Evolutionary conservation across 2,329 filamentous ascomycete species (phyloP).

Genomic region (Monosporascus sp.): DNA sequence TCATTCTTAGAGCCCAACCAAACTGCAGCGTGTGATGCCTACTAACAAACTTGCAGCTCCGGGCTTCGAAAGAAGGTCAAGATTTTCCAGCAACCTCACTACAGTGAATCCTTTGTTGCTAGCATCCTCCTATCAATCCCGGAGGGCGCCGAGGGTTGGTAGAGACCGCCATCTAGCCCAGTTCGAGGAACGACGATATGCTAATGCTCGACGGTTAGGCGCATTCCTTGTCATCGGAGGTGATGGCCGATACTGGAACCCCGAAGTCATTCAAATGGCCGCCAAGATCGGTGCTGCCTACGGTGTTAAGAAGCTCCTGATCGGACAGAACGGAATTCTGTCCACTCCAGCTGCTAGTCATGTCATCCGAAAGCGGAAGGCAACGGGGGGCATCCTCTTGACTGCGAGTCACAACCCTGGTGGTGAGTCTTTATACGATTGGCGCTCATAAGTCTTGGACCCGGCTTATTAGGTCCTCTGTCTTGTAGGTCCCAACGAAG

Average conservation of each 20-base stretch:
- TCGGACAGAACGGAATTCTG: constrained; percentile 93
- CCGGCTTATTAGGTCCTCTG: constrained; percentile 3
- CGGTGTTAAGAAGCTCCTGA: constrained; percentile 96
- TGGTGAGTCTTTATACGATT: constrained; percentile 50
- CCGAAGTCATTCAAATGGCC: constrained; percentile 92
- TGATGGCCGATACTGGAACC: constrained; percentile 96
- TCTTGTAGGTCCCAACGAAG: constrained; percentile 71
- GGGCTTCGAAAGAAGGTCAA: constrained; percentile 98
- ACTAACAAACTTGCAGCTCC: constrained; percentile 54
- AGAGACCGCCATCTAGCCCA: not conserved
- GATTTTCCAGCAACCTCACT: constrained; percentile 91
- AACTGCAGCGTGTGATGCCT: not conserved
- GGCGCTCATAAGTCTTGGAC: not conserved
- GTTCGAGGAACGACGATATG: not conserved
- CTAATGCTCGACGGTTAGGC: constrained; percentile 29
- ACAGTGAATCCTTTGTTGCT: constrained; percentile 92
- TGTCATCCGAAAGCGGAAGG: constrained; percentile 88
- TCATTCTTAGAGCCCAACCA: not conserved
- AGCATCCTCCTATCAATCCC: constrained; percentile 95
- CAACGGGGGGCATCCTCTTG: constrained; percentile 92
- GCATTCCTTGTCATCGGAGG: constrained; percentile 94
- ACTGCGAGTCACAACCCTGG: constrained; percentile 98
- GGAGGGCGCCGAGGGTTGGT: constrained; percentile 74
- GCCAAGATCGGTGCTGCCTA: constrained; percentile 96
- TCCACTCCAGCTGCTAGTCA: constrained; percentile 95